Base-by-base conservation (phyloP, 1,139 yeast species). In the Nakaseomyces delphensis region DNA sequence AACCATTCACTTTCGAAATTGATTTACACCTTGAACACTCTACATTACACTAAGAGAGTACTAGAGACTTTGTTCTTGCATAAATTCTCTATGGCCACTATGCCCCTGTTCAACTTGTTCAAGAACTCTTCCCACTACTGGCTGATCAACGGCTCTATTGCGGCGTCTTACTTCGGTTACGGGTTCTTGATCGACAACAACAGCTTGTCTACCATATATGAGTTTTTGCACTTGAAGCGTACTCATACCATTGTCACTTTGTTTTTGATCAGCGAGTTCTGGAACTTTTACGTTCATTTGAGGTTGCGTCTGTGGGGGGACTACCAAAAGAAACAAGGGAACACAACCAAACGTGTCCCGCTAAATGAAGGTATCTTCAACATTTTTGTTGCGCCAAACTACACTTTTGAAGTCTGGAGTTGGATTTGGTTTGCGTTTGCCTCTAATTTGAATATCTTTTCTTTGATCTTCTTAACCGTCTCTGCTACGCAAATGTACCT, bases 71-170 rank as follows among this genome's bases (percentile, higher is more conserved):
- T 83, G 25, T 80, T 76, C 56, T 80, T 91, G 39, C 98, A 91
- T 66, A 74, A 69, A 49, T 91, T 91, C 60, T 84, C 96, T 24
- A 70, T 79, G 48, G 79, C 86, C 23, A 91, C 98, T 23, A 91
- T 91, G 98, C 98, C 98, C 3, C 59, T 82, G 39, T 74, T 77
- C 62, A 84, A 86, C 64, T 68, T 91, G 48, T 83, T 91, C 71
- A 86, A 89, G 66, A 91, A 91, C 68, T 81, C 89, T 30, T 70
- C 74, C 50, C 96, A 91, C 63, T 91, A 91, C 67, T 89, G 97
- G 96, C 61, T 85, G 24, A 68, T 91, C 49, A 82, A 91, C 37
- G 97, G 97, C 1, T 61, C 83, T 28, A 70, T 77, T 51, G 70
- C 84, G 42, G 76, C 86, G 3, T 76, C 71, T 53, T 81, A 83